Evolutionary conservation across 805 yeast genomes (phyloP).

Genomic region (Metschnikowia baotianmanensis): DNA sequence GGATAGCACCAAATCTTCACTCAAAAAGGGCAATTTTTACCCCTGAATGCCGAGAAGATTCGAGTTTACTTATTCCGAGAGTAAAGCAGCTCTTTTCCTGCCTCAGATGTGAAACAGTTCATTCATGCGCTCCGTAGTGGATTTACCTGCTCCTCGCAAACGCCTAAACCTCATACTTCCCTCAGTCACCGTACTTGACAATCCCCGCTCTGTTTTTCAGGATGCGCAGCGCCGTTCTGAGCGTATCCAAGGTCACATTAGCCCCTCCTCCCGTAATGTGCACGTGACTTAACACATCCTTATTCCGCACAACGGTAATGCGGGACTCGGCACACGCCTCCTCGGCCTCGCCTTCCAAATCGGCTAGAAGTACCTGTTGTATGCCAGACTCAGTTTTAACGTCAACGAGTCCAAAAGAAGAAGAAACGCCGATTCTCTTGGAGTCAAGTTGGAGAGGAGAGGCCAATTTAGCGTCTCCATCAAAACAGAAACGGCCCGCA

Average conservation of each 20-base stretch:
- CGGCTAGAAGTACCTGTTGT: constrained; percentile 55
- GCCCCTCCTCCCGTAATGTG: constrained; percentile 50
- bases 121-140: too few species aligned
- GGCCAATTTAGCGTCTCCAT: constrained; percentile 33
- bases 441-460: constrained; percentile 39
- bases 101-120: too few species aligned
- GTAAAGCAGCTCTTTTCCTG: too few species aligned
- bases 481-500: constrained; percentile 47
- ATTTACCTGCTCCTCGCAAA: too few species aligned
- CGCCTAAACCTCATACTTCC: too few species aligned
- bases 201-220: constrained; percentile 46
- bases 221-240: constrained; percentile 47
- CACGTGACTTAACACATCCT: constrained; percentile 38
- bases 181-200: constrained; percentile 2
- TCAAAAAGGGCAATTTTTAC: too few species aligned
- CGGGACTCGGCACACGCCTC: constrained; percentile 58
- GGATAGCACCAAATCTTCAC: too few species aligned
- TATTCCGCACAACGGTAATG: constrained; percentile 43
- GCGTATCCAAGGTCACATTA: constrained; percentile 44
- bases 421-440: constrained; percentile 40
- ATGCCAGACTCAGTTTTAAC: constrained; percentile 22
- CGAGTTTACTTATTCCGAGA: too few species aligned
- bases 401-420: constrained; percentile 57
- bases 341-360: constrained; percentile 83
- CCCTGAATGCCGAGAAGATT: too few species aligned